Percentiles rank a stretch among this genome's conserved stretches.
Evolutionary conservation across 371 early-diverging fungal genomes (phyloP).

Genomic region (Syncephalastrum racemosum): DNA sequence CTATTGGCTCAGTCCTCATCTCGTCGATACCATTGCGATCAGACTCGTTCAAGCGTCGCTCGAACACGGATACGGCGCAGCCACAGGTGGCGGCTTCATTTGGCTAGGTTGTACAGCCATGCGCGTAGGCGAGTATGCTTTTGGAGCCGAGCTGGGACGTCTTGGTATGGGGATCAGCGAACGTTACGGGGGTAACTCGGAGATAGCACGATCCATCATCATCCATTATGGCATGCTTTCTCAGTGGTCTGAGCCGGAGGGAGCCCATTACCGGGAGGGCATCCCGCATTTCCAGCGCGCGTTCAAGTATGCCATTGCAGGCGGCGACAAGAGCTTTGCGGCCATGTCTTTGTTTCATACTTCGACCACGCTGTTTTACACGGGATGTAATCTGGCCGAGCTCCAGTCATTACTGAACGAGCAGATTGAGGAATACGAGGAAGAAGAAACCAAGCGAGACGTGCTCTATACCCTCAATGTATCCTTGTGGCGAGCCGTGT

Average conservation of each 20-base stretch:
- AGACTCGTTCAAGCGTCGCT: slow-evolving; percentile 41
- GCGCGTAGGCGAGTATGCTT: slow-evolving; percentile 27
- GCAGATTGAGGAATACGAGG: slow-evolving; percentile 34
- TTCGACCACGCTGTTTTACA: slow-evolving; percentile 31
- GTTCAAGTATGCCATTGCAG: slow-evolving; percentile 41
- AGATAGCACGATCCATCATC: slow-evolving; percentile 41
- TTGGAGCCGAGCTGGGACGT: slow-evolving; percentile 38
- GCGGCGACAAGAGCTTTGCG: slow-evolving; percentile 39
- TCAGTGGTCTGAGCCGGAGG: slow-evolving; percentile 27
- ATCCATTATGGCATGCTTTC: slow-evolving; percentile 35
- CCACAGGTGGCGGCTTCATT: slow-evolving; percentile 40
- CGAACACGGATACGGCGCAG: slow-evolving; percentile 28
- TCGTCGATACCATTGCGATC: slow-evolving; percentile 35
- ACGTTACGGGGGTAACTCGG: slow-evolving; percentile 38
- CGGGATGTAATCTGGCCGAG: slow-evolving; percentile 35
- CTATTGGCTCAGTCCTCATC: slow-evolving; percentile 35
- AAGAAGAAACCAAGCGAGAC: slow-evolving; percentile 27
- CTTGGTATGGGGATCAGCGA: slow-evolving; percentile 36
- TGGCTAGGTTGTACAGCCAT: slow-evolving; percentile 40
- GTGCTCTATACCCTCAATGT: slow-evolving; percentile 25
- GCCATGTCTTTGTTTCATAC: slow-evolving; percentile 41
- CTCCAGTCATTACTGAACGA: slow-evolving; percentile 32
- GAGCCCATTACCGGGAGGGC: slow-evolving; percentile 28
- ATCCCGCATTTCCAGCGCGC: slow-evolving; percentile 39
- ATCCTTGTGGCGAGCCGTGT: slow-evolving; percentile 31